Conservation (phyloP, 2,329 filamentous ascomycete genomes). For the Hymenoscyphus fraxineus region DNA sequence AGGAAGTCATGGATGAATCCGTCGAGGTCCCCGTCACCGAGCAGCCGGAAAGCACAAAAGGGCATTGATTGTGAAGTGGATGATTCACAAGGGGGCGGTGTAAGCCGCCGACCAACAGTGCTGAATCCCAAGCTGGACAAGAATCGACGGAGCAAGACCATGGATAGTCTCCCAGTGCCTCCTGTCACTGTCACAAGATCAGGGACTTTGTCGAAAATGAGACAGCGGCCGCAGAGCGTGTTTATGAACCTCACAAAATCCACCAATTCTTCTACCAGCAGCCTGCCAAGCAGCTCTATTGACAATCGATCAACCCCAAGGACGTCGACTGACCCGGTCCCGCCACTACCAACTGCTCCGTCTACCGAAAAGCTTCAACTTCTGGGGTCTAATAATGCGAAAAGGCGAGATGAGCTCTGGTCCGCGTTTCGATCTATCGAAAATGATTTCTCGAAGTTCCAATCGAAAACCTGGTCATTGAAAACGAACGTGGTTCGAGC, state of each 20-base stretch:
- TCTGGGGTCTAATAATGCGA: constrained; percentile 34
- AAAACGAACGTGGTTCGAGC: constrained; percentile 66
- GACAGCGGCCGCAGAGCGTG: constrained; percentile 30
- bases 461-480: constrained; percentile 62
- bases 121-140: constrained; percentile 25
- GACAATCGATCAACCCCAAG: constrained; percentile 43
- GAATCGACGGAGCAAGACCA: constrained; percentile 12
- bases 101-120: constrained; percentile 18
- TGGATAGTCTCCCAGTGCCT: constrained; percentile 24
- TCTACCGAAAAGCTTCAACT: constrained; percentile 36
- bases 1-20: constrained; percentile 47
- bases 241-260: constrained; percentile 32
- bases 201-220: constrained; percentile 28
- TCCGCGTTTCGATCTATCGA: constrained; percentile 64
- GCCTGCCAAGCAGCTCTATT: constrained; percentile 41
- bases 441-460: constrained; percentile 65
- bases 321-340: constrained; percentile 44
- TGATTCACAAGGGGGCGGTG: constrained; percentile 21
- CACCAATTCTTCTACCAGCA: constrained; percentile 35
- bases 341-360: constrained; percentile 41
- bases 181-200: constrained; percentile 13
- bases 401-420: constrained; percentile 68
- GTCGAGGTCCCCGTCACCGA: constrained; percentile 45
- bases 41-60: constrained; percentile 26
- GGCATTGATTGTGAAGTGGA: constrained; percentile 21